These are phyloP conservation scores for Diversispora epigaea DNA, from an alignment of 192 early-diverging fungal species.

Conservation along the genomic window DNA sequence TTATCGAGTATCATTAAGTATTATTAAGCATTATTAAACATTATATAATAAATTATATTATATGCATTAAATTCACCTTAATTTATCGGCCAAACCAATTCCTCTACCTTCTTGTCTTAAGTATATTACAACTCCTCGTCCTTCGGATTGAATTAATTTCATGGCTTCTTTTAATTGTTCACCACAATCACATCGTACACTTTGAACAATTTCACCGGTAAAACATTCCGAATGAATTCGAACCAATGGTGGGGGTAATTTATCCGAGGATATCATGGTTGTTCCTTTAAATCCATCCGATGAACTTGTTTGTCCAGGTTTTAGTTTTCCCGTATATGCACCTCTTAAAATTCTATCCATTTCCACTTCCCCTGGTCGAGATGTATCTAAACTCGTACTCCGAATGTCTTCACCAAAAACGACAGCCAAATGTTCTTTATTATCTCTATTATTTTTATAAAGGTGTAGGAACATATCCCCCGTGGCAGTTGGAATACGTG, in stretches of 20 bases:
- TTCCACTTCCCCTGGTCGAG: constrained; percentile 69
- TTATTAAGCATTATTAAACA: background rate
- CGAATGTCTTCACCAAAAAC: constrained; percentile 87
- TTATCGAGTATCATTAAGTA: background rate
- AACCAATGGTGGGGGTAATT: constrained; percentile 60
- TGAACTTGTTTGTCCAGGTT: constrained; percentile 27
- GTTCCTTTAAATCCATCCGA: background rate
- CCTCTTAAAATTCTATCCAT: constrained; percentile 80
- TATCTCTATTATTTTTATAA: constrained; percentile 81
- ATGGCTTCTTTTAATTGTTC: constrained; percentile 93
- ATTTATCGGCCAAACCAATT: constrained; percentile 91
- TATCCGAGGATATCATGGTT: background rate
- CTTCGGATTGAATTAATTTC: constrained; percentile 79
- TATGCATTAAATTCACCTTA: constrained; percentile 59
- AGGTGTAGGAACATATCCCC: constrained; percentile 79
- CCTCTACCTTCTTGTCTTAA: constrained; percentile 94
- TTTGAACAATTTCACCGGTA: constrained; percentile 92
- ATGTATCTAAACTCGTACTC: constrained; percentile 63
- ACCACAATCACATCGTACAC: constrained; percentile 91
- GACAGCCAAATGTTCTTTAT: constrained; percentile 91
- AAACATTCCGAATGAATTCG: constrained; percentile 97
- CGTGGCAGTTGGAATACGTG: constrained; percentile 76
- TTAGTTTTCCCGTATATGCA: constrained; percentile 60
- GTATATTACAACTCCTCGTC: constrained; percentile 92
- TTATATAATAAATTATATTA: background rate